Conservation (phyloP, 108 stramenopile species). For the Cylindrotheca fusiformis region DNA sequence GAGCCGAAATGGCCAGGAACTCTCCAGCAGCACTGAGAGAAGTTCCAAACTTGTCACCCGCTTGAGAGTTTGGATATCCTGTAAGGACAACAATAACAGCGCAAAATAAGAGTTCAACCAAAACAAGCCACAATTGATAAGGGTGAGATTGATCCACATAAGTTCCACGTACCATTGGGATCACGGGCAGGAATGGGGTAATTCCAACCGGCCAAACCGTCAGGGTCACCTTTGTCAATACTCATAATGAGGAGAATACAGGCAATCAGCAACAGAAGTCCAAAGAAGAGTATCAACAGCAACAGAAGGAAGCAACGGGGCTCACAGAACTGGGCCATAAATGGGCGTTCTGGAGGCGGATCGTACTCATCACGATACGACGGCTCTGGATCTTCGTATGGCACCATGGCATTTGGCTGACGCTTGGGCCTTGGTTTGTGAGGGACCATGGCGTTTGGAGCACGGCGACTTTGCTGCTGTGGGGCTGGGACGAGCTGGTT, state of each 20-base stretch:
- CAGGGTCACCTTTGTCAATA: neutral
- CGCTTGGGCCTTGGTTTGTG: neutral
- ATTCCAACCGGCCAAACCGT: neutral
- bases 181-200: neutral
- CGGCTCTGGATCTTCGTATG: neutral
- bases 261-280: neutral
- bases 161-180: neutral
- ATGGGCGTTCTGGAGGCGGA: neutral
- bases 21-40: neutral
- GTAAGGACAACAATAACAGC: too few relatives aligned
- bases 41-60: neutral
- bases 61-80: neutral
- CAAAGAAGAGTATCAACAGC: neutral
- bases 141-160: too few relatives aligned
- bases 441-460: neutral
- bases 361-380: neutral
- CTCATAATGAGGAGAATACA: neutral
- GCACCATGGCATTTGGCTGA: neutral
- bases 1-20: neutral
- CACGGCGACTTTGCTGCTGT: neutral
- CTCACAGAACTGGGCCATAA: neutral
- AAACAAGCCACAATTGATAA: too few relatives aligned
- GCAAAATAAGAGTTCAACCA: too few relatives aligned
- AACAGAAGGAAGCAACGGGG: neutral
- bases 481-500: neutral